These are phyloP conservation scores for Boletus reticuloceps DNA, from an alignment of 768 basidiomycete species.

Conservation along the genomic window DNA sequence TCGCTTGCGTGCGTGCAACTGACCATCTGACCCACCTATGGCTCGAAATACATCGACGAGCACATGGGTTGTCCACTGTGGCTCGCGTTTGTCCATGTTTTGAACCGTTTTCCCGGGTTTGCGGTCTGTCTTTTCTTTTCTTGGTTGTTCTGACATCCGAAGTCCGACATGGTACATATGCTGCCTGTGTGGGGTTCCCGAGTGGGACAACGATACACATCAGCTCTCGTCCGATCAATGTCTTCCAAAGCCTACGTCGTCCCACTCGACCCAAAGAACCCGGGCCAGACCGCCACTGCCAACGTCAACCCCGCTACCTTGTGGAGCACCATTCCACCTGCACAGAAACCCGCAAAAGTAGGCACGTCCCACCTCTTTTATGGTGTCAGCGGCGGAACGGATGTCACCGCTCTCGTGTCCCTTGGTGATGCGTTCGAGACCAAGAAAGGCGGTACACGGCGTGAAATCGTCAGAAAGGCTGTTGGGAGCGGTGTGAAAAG, in stretches of 20 bases:
- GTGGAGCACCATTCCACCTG: constrained; percentile 50
- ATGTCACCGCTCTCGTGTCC: constrained; percentile 54
- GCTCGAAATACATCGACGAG: too few relatives aligned
- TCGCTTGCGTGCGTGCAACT: too few relatives aligned
- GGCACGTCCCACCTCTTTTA: constrained; percentile 68
- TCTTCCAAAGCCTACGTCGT: constrained; percentile 56
- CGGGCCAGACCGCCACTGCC: constrained; percentile 26
- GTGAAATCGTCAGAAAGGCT: constrained; percentile 69
- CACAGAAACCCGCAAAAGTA: constrained; percentile 52
- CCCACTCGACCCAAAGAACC: constrained; percentile 50
- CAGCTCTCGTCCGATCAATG: constrained; percentile 39
- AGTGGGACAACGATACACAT: constrained; percentile 17
- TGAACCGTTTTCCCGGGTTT: not conserved
- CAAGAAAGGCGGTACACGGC: constrained; percentile 44
- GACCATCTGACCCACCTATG: not conserved
- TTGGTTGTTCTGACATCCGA: constrained; percentile 16
- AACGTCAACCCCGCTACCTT: constrained; percentile 47
- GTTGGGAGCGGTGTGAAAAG: constrained; percentile 73
- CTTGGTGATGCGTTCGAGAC: constrained; percentile 52
- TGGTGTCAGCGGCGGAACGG: constrained; percentile 41
- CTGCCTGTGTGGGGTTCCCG: constrained; percentile 16
- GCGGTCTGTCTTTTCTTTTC: not conserved
- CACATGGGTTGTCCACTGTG: not conserved
- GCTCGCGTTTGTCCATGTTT: constrained; percentile 9
- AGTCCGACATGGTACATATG: constrained; percentile 24